Conservation (phyloP, 2,329 filamentous ascomycete species). For the Chrysoporthe cubensis region DNA sequence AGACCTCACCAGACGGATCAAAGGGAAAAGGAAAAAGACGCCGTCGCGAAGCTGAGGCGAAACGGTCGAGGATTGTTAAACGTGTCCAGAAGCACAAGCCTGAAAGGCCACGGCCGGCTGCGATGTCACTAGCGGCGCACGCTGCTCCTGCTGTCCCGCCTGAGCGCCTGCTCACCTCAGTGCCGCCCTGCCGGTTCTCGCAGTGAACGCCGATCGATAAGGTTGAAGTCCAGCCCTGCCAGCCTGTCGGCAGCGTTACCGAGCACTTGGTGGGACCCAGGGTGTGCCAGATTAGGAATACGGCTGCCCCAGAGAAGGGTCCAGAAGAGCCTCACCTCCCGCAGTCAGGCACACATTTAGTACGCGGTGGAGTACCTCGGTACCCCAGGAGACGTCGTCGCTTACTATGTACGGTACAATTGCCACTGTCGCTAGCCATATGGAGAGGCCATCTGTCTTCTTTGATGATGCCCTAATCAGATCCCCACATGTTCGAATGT, state of each 20-base stretch:
- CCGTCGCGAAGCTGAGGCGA: background rate
- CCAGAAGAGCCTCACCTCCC: conserved; percentile 11
- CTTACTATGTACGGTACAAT: background rate
- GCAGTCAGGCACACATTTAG: no score
- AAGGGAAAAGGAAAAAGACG: background rate
- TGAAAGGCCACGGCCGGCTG: conserved; percentile 4
- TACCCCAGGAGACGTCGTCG: background rate
- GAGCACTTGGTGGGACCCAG: background rate
- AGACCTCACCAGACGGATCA: background rate
- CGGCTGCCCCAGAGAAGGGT: conserved; percentile 1
- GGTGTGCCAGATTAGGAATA: background rate
- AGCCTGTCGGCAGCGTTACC: conserved; percentile 12
- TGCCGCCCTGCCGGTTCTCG: conserved; percentile 1
- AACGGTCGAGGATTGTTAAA: conserved; percentile 20
- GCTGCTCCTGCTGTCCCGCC: background rate
- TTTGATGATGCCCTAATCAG: background rate
- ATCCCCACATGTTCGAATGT: background rate
- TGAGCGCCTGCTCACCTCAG: background rate
- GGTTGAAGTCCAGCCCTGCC: background rate
- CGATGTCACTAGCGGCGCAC: conserved; percentile 11
- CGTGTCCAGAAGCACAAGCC: conserved; percentile 24
- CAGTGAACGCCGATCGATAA: conserved; percentile 15
- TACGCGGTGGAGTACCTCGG: background rate
- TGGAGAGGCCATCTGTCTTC: conserved; percentile 5
- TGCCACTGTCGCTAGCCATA: background rate